These are phyloP conservation scores for Phaseolus lunatus DNA, from an alignment of 306 rosid genomes.

Conservation along the genomic window DNA sequence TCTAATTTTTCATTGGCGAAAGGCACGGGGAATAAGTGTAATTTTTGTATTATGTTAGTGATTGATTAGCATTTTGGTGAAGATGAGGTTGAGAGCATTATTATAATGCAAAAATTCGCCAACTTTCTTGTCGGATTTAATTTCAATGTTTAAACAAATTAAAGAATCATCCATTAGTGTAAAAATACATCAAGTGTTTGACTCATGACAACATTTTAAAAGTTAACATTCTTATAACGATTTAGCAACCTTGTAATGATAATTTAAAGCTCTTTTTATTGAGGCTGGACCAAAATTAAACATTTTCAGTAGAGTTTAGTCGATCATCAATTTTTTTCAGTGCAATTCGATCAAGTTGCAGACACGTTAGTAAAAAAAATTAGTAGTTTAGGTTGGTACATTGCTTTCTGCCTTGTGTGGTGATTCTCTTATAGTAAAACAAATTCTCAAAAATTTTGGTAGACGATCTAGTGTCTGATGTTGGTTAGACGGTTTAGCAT, in stretches of 20 bases:
- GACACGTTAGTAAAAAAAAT: background rate
- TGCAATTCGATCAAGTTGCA: background rate
- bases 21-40: conserved; percentile 39
- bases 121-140: background rate
- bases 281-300: background rate
- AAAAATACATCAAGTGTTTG: background rate
- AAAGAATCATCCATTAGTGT: background rate
- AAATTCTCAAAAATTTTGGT: no score
- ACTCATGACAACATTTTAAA: background rate
- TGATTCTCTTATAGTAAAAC: background rate
- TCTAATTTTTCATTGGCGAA: conserved; percentile 55
- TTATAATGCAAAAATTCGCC: conserved; percentile 14
- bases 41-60: conserved; percentile 53
- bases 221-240: background rate
- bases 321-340: background rate
- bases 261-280: background rate
- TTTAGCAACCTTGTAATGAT: background rate
- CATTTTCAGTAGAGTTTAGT: background rate
- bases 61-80: conserved; percentile 44
- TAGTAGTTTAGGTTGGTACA: background rate
- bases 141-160: background rate
- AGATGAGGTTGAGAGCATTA: conserved; percentile 30
- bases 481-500: no score
- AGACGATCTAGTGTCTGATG: no score
- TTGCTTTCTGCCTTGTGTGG: background rate